Conservation (phyloP, 2,329 filamentous ascomycete genomes). For the Sporothrix pseudoabietina region DNA sequence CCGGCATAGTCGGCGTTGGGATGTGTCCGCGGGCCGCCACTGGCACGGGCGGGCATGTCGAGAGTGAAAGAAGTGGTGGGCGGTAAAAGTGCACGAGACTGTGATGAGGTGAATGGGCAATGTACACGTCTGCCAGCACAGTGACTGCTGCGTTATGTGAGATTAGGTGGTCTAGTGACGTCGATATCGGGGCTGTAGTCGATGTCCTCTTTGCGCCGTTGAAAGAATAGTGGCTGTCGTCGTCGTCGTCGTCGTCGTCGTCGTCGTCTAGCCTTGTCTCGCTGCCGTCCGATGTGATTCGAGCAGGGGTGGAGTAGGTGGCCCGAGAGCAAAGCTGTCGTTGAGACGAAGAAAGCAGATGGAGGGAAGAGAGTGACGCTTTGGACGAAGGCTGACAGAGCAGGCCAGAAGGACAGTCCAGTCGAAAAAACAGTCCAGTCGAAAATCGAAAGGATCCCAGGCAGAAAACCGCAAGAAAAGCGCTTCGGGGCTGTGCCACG, state of each 20-base stretch:
- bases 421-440: not conserved
- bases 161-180: not conserved
- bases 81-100: not conserved
- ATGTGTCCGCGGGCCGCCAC: not conserved
- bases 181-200: not conserved
- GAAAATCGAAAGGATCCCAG: not conserved
- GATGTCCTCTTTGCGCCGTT: not conserved
- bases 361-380: not conserved
- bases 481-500: constrained; percentile 15
- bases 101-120: not conserved
- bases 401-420: too few species aligned
- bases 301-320: not conserved
- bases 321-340: not conserved
- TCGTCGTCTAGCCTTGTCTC: not conserved
- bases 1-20: constrained; percentile 22
- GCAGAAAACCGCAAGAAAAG: not conserved
- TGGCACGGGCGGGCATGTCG: constrained; percentile 17
- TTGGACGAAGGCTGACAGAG: not conserved
- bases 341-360: not conserved
- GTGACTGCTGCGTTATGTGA: too few species aligned
- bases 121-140: not conserved
- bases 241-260: not conserved
- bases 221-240: not conserved
- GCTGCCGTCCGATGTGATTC: not conserved
- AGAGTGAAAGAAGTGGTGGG: not conserved